These are phyloP conservation scores for Staphylotrichum longicolle DNA, from an alignment of 495 filamentous ascomycete species.

Conservation along the genomic window DNA sequence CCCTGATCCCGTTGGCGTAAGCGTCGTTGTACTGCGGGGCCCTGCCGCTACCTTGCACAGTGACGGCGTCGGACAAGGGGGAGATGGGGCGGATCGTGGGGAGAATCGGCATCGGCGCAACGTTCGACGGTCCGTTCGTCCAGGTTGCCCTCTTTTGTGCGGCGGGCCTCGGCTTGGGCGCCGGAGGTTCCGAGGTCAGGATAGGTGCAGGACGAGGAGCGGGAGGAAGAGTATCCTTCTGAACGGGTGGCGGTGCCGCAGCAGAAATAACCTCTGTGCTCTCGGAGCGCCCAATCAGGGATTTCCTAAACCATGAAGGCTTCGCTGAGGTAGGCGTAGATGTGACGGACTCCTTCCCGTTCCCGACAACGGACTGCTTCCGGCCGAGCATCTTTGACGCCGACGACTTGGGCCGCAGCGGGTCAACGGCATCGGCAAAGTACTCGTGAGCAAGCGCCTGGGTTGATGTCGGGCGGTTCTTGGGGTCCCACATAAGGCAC, in stretches of 20 bases:
- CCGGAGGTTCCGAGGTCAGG: slow-evolving; percentile 52
- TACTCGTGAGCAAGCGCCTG: slow-evolving; percentile 93
- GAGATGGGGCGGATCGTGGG: slow-evolving; percentile 95
- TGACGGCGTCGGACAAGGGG: slow-evolving; percentile 86
- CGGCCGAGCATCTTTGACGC: slow-evolving; percentile 78
- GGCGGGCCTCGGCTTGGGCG: slow-evolving; percentile 58
- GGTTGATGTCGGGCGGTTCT: slow-evolving; percentile 85
- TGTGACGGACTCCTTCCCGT: slow-evolving; percentile 65
- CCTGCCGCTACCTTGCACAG: slow-evolving; percentile 70
- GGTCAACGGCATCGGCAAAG: slow-evolving; percentile 93
- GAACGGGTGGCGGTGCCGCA: slow-evolving; percentile 19
- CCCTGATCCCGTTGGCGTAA: slow-evolving; percentile 32
- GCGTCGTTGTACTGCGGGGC: slow-evolving; percentile 51
- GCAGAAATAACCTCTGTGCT: slow-evolving; percentile 40
- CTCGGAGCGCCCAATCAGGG: slow-evolving; percentile 68
- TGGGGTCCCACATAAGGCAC: slow-evolving; percentile 99
- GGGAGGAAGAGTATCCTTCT: slow-evolving; percentile 38
- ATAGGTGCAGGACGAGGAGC: slow-evolving; percentile 58
- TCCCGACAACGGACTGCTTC: slow-evolving; percentile 77
- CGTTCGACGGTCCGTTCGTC: slow-evolving; percentile 74
- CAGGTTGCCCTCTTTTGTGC: slow-evolving; percentile 79
- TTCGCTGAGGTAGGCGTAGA: slow-evolving; percentile 64
- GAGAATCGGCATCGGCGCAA: slow-evolving; percentile 94
- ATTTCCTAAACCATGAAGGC: slow-evolving; percentile 94
- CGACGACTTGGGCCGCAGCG: slow-evolving; percentile 85